Conservation (phyloP, 345 rosid species). For the Angophora floribunda region DNA sequence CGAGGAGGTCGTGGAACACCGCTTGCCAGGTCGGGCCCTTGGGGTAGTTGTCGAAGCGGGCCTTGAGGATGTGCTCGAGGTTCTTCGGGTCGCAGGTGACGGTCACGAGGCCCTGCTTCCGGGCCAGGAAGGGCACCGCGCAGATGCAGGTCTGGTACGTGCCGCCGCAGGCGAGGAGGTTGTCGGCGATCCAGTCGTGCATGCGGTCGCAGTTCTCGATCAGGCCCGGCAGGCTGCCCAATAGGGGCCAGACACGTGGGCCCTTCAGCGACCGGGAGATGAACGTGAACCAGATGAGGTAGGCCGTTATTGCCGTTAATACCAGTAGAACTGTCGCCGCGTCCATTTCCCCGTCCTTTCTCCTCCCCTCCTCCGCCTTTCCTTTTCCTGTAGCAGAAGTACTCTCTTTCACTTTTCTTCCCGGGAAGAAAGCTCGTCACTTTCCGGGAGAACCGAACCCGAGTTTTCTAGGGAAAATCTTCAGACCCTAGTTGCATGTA, state of each 20-base stretch:
- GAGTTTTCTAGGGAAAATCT: not conserved
- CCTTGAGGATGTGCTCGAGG: conserved; percentile 80
- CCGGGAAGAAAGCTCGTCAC: not conserved
- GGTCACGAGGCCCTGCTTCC: conserved; percentile 87
- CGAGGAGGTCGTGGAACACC: conserved; percentile 86
- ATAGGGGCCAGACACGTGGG: conserved; percentile 85
- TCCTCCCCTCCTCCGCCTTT: not conserved
- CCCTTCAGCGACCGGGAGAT: conserved; percentile 73
- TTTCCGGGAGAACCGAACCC: not conserved
- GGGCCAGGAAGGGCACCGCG: conserved; percentile 71
- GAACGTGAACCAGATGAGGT: conserved; percentile 83
- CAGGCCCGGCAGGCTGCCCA: conserved; percentile 92
- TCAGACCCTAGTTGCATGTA: not conserved
- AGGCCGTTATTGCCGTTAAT: conserved; percentile 58
- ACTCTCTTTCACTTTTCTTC: not conserved
- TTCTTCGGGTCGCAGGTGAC: conserved; percentile 96
- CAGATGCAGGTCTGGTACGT: conserved; percentile 98
- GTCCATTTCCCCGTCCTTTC: conserved; percentile 29
- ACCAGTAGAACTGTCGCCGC: conserved; percentile 48
- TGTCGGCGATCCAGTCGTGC: conserved; percentile 98
- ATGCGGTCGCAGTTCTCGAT: conserved; percentile 79
- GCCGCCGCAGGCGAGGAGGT: conserved; percentile 86
- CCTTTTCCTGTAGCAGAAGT: not conserved
- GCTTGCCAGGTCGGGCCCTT: conserved; percentile 99
- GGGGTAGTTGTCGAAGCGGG: conserved; percentile 83